Evolutionary conservation across 345 rosid genomes (phyloP).

Genomic region (Durio zibethinus): DNA sequence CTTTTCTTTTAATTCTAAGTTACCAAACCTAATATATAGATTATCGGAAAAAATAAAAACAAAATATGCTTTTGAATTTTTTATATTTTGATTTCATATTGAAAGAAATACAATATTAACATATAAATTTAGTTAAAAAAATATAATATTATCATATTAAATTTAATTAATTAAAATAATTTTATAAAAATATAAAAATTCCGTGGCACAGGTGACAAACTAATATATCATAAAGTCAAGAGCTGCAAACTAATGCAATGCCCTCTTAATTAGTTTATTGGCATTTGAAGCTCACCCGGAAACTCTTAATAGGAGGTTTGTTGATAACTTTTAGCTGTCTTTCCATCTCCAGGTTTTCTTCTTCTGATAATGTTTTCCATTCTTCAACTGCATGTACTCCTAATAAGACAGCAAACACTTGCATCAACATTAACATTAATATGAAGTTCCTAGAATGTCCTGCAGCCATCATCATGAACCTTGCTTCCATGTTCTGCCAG

Average conservation of each 20-base stretch:
- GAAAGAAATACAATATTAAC: no score
- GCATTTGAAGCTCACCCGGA: slow-evolving; percentile 14
- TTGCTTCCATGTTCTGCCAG: neutral
- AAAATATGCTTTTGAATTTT: no score
- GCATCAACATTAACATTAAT: neutral
- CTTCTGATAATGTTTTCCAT: slow-evolving; percentile 7
- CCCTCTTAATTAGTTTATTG: neutral
- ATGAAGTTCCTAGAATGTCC: neutral
- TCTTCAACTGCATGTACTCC: neutral
- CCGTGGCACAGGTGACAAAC: no score
- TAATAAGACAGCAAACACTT: slow-evolving; percentile 6
- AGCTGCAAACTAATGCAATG: neutral
- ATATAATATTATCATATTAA: no score
- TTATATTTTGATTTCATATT: no score
- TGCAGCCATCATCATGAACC: neutral
- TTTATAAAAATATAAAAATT: no score
- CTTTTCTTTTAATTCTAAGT: no score
- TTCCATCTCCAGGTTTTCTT: slow-evolving; percentile 22
- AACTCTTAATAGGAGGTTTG: slow-evolving; percentile 34
- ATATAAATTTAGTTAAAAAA: no score
- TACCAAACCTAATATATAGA: no score
- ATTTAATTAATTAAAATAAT: no score
- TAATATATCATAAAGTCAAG: neutral
- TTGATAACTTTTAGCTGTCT: slow-evolving; percentile 31
- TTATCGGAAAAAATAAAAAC: no score